Base-by-base conservation (phyloP, 169 alveolate genomes). In the Eimeria acervulina region DNA sequence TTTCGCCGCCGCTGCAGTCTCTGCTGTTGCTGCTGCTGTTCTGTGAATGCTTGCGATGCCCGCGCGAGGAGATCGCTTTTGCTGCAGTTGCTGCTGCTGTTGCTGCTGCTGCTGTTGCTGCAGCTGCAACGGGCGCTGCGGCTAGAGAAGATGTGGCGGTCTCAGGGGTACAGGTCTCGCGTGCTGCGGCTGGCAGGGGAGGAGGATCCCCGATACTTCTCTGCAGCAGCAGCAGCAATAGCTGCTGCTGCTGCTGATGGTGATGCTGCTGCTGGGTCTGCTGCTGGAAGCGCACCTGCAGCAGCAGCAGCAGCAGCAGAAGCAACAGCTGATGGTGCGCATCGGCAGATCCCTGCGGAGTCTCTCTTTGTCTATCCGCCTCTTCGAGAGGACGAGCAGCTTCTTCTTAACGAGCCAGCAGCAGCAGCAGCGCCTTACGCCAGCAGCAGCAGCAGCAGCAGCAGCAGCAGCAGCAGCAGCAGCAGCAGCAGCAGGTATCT, bases 401-500 rank as follows among this genome's bases (percentile, higher is more conserved):
- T 8, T 12, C 26, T 66, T 7, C 12, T 7, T 8, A 7, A 66
- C 12, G 40, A 21, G n/a, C 12, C 78, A 12, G 78, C 33, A 21
- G 78, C 78, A n/a, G 33, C 78, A 8, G 68, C 21, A 15, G 21
- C 68, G n/a, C n/a, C n/a, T n/a, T 55, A 15, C 21, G 13, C 68
- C 21, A 21, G 68, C 21, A 21, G 13, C 68, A 15, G n/a, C 68
- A 21, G 21, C n/a, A 26, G 33, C 33, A 66, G 26, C 78, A 21
- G 26, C 26, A 21, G 40, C 33, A 66, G 26, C 78, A n/a, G 78
- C 33, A 66, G 78, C 78, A n/a, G 33, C 78, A 66, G 78, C 33
- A 21, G 33, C 78, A 36, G 85, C 85, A 74, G 85, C 85, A 74
- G 85, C 51, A n/a, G 85, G 40, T 74, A 74, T 31, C n/a, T n/a